Base-by-base conservation (phyloP, 1,284 basidiomycete genomes). In the Marasmius sp. region DNA sequence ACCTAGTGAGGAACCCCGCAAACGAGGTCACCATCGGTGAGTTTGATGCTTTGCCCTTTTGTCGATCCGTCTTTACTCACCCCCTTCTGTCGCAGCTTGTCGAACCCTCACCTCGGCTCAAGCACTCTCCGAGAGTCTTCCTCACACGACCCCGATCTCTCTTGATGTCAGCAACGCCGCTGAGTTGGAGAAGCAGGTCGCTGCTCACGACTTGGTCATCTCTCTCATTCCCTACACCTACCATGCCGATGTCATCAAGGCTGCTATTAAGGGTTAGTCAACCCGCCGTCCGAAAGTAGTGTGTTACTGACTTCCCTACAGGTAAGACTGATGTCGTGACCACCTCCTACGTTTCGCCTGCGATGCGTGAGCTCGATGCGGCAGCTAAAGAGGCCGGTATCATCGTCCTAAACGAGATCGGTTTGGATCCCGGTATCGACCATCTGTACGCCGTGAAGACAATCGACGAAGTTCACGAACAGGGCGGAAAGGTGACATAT, bases 401-500 rank as follows among this genome's bases (percentile, higher is more conserved):
- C 72, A 84, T 95, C 59, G 94, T 98, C 66, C 86, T 99, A 85
- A 99, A 99, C 79, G 97, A 99, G 83, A 95, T 99, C 69, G 97
- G 97, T 65, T 85, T 99, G 37, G 96, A 98, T 77, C 95, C 95
- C 51, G 95, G 95, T 70, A 93, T 96, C 67, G 94, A 96, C 76
- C 94, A 96, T 76, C 79, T 98, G 62, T 98, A 97, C 79, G 97
- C 97, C 47, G 85, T 99, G 79, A 98, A 98, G 86, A 96, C 92
- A 51, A 96, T 99, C 69, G 87, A 89, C 67, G 95, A 98, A 73
- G 92, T 98, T 14, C 95, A 99, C 75, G 89, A 85, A 59, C 92
- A 92, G 72, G 96, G 97, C 54, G 97, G 97, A 63, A 97, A 97
- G 87, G 91, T 91, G 55, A 73, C 64, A 57, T 53, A 41, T 36